phyloP scores from a whole-genome alignment of 176 grass and related monocot genomes.

The Phoenix roebelenii region DNA sequence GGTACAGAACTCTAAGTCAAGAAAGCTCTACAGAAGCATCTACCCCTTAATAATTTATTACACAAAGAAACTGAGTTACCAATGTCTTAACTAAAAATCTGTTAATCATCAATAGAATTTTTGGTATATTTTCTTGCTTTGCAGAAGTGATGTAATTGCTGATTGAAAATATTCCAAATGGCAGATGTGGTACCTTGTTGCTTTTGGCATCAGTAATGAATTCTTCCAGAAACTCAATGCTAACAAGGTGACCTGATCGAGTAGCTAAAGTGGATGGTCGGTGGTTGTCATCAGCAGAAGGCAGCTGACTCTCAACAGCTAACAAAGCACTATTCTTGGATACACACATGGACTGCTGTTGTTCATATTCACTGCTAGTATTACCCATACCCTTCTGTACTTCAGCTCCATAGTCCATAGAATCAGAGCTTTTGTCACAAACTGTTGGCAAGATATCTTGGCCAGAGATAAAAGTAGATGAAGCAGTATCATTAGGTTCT shows the following conservation, averaged over 20 bases:
- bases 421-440: too few species aligned
- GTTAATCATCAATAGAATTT: too few species aligned
- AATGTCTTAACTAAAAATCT: too few species aligned
- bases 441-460: too few species aligned
- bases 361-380: constrained; percentile 2
- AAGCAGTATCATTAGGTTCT: not conserved
- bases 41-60: too few species aligned
- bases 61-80: too few species aligned
- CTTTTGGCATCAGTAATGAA: constrained; percentile 44
- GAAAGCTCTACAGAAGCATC: too few species aligned
- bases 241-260: constrained; percentile 37
- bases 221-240: constrained; percentile 35
- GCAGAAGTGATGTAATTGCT: not conserved
- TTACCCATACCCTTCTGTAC: not conserved
- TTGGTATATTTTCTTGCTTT: too few species aligned
- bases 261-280: constrained; percentile 32
- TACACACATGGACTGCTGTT: not conserved
- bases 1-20: not conserved
- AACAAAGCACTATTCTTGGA: not conserved
- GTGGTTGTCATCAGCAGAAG: constrained; percentile 11
- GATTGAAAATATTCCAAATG: not conserved
- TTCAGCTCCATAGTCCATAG: too few species aligned
- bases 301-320: constrained; percentile 3
- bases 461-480: not conserved
- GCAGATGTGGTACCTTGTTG: constrained; percentile 30